These are phyloP conservation scores for Clonostachys chloroleuca DNA, from an alignment of 2,329 filamentous ascomycete genomes.

Conservation along the genomic window DNA sequence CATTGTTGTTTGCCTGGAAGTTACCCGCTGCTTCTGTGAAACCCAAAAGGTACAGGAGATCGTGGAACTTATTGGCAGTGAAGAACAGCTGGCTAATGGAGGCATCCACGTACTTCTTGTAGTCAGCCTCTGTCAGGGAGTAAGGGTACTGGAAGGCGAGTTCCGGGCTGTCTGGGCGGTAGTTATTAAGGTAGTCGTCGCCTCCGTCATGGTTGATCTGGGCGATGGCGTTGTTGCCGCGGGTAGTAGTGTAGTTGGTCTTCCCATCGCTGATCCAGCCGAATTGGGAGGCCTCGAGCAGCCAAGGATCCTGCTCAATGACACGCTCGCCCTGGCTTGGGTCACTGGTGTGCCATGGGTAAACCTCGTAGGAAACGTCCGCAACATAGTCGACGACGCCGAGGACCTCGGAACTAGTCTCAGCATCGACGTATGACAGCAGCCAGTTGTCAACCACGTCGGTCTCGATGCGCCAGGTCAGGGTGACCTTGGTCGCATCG, in stretches of 20 bases:
- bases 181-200: slow-evolving; percentile 23
- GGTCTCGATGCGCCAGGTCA: slow-evolving; percentile 56
- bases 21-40: slow-evolving; percentile 56
- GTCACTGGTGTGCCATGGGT: slow-evolving; percentile 50
- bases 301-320: slow-evolving; percentile 44
- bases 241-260: slow-evolving; percentile 43
- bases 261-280: slow-evolving; percentile 47
- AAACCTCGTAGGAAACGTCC: slow-evolving; percentile 51
- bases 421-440: slow-evolving; percentile 51
- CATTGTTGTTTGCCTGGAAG: slow-evolving; percentile 54
- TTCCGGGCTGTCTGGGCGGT: slow-evolving; percentile 36
- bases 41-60: slow-evolving; percentile 51
- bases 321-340: slow-evolving; percentile 42
- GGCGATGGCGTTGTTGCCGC: slow-evolving; percentile 55
- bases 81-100: slow-evolving; percentile 58
- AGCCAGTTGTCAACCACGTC: slow-evolving; percentile 53
- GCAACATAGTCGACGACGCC: slow-evolving; percentile 54
- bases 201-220: slow-evolving; percentile 40
- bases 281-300: slow-evolving; percentile 38
- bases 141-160: slow-evolving; percentile 44
- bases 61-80: slow-evolving; percentile 55
- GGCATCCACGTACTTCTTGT: slow-evolving; percentile 41
- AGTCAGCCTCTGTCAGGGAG: slow-evolving; percentile 21
- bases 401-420: slow-evolving; percentile 37
- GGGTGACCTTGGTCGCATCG: slow-evolving; percentile 28